Percentiles rank a stretch among this genome's conserved stretches.
Evolutionary conservation across 139 green algal species (phyloP).

Genomic region (Deuterostichococcus epilithicus): DNA sequence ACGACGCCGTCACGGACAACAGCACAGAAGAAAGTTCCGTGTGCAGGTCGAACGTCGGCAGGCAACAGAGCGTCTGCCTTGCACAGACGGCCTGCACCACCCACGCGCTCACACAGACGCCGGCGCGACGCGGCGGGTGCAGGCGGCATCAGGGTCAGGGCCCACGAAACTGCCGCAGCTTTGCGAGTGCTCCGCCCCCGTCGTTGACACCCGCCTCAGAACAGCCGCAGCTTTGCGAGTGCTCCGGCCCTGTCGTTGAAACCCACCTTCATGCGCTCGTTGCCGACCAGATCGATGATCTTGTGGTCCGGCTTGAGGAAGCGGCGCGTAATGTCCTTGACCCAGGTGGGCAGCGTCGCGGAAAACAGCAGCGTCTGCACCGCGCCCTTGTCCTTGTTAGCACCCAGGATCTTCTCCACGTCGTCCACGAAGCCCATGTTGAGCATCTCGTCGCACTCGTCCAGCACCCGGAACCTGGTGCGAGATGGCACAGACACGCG

Average conservation of each 20-base stretch:
- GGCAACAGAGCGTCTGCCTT: too few species aligned
- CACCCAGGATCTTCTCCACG: conserved; percentile 94
- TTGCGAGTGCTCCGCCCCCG: too few species aligned
- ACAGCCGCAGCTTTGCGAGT: too few species aligned
- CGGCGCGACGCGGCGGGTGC: too few species aligned
- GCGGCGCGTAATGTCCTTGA: conserved; percentile 81
- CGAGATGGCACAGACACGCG: not conserved
- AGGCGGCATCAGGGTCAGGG: too few species aligned
- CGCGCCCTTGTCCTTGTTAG: conserved; percentile 16
- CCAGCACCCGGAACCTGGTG: conserved; percentile 83
- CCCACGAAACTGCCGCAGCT: too few species aligned
- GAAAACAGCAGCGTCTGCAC: conserved; percentile 98
- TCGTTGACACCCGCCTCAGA: too few species aligned
- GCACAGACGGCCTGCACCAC: too few species aligned
- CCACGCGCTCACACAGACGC: too few species aligned
- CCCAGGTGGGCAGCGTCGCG: conserved; percentile 94
- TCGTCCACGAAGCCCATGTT: conserved; percentile 99
- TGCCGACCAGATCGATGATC: conserved; percentile 89
- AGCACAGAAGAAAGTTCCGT: too few species aligned
- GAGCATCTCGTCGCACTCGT: conserved; percentile 99
- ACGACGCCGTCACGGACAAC: not conserved
- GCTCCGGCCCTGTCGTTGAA: not conserved
- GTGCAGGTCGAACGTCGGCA: too few species aligned
- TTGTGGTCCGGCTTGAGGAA: conserved; percentile 76
- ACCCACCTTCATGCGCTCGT: conserved; percentile 81